Conservation (phyloP, 169 alveolate species). For the Perkinsus marinus region DNA sequence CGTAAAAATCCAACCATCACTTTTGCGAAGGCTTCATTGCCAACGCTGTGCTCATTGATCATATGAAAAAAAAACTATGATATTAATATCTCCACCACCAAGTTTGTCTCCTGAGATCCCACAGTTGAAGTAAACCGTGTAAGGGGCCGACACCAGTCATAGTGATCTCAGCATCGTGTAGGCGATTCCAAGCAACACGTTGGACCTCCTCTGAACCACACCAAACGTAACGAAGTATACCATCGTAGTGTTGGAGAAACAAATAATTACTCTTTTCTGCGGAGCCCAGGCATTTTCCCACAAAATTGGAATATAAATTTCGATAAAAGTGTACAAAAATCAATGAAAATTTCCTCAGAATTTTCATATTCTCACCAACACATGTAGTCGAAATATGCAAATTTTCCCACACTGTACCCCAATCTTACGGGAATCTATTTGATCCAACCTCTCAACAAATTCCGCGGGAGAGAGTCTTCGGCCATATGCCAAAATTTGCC, state of each 20-base stretch:
- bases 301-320: no score
- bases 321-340: no score
- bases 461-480: background rate
- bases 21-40: background rate
- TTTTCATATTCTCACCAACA: no score
- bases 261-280: no score
- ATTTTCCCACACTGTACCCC: no score
- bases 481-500: background rate
- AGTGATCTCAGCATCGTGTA: conserved; percentile 31
- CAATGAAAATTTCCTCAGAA: no score
- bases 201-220: background rate
- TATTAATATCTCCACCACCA: conserved; percentile 48
- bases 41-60: background rate
- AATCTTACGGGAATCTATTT: background rate
- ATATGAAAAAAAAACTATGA: no score
- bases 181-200: background rate
- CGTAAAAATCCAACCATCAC: background rate
- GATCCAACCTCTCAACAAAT: background rate
- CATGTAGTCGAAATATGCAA: no score
- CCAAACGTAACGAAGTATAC: background rate
- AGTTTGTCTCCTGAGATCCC: conserved; percentile 52
- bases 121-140: conserved; percentile 52
- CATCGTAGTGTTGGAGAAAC: no score
- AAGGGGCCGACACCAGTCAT: conserved; percentile 55
- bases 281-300: no score